Percentiles rank a stretch among this genome's conserved stretches.
Evolutionary conservation across 1,284 basidiomycete genomes (phyloP).

Genomic region (Naganishia liquefaciens): DNA sequence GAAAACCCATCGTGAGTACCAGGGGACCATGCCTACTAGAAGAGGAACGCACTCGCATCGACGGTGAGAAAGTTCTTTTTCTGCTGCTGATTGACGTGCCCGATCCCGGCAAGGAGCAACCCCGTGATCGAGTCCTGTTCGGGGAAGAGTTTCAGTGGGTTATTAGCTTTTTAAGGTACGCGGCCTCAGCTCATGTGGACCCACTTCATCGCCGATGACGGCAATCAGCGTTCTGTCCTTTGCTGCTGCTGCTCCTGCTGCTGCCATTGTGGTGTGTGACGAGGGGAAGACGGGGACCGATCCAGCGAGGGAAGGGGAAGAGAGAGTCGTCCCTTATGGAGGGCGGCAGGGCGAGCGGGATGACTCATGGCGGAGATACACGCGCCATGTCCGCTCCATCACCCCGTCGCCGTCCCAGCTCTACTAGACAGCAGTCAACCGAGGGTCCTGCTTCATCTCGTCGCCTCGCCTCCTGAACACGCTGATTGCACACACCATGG

Average conservation of each 20-base stretch:
- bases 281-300: not conserved
- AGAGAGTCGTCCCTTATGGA: not conserved
- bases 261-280: not conserved
- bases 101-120: conserved; percentile 84
- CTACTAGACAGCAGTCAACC: not conserved
- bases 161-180: too few relatives aligned
- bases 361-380: conserved; percentile 10
- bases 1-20: conserved; percentile 4
- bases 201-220: conserved; percentile 91
- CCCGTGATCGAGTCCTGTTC: conserved; percentile 90
- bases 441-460: not conserved
- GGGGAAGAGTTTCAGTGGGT: not conserved
- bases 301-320: not conserved
- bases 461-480: too few relatives aligned
- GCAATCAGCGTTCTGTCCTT: conserved; percentile 85
- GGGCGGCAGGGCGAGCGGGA: not conserved
- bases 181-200: too few relatives aligned
- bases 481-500: too few relatives aligned
- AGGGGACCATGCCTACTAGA: too few relatives aligned
- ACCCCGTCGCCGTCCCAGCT: not conserved
- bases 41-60: conserved; percentile 69
- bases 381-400: conserved; percentile 1
- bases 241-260: conserved; percentile 39
- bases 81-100: conserved; percentile 80
- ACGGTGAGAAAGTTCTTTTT: conserved; percentile 96